phyloP scores from a whole-genome alignment of 345 rosid genomes.

The Hibiscus trionum region DNA sequence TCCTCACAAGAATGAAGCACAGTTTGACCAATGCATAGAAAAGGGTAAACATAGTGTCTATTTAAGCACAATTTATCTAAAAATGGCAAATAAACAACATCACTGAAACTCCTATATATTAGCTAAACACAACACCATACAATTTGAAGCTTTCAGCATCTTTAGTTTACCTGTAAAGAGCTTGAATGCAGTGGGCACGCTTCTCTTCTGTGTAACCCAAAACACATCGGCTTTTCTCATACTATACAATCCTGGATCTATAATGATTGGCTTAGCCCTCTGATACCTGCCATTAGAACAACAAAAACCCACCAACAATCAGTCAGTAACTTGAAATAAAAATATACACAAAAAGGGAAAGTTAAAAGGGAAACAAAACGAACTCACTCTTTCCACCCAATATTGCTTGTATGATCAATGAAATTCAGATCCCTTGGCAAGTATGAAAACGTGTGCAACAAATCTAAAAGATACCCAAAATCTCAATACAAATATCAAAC shows the following conservation, averaged over 20 bases:
- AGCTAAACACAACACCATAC: neutral
- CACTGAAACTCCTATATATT: neutral
- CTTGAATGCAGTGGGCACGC: slow-evolving; percentile 92
- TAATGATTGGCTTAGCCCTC: slow-evolving; percentile 82
- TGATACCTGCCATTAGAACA: slow-evolving; percentile 43
- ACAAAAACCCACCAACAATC: neutral
- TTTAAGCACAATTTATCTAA: neutral
- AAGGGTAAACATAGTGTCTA: neutral
- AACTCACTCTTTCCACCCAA: slow-evolving; percentile 99
- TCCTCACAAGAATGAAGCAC: neutral
- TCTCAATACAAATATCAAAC: neutral
- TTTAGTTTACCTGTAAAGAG: slow-evolving; percentile 68
- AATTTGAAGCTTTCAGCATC: neutral
- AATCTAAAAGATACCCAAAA: neutral
- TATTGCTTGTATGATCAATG: slow-evolving; percentile 93
- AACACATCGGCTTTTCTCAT: slow-evolving; percentile 81
- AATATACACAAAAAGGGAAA: neutral
- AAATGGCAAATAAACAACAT: neutral
- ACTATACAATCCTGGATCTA: slow-evolving; percentile 95
- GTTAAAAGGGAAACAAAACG: neutral
- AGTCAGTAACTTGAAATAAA: neutral
- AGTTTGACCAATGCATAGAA: neutral
- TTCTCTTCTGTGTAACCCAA: slow-evolving; percentile 87
- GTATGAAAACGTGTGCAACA: slow-evolving; percentile 65
- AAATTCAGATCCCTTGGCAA: slow-evolving; percentile 92